Base-by-base conservation (phyloP, 2,329 filamentous ascomycete genomes). In the Phymatotrichopsis omnivora region DNA sequence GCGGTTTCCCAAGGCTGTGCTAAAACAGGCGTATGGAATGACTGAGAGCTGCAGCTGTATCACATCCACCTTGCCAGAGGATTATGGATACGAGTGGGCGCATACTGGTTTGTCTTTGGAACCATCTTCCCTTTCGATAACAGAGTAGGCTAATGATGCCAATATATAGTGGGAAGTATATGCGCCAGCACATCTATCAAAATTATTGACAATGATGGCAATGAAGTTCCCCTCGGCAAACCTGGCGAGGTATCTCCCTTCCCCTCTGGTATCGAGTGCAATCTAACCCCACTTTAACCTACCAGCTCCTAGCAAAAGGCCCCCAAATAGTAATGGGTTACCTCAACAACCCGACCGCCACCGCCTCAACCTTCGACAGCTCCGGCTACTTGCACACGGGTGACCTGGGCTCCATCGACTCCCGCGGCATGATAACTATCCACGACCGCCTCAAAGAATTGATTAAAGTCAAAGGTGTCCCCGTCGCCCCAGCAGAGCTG, bases 81-180 rank as follows among this genome's bases (percentile, higher is more conserved):
- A 70, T 36, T 75, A 73, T 49, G 65, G 65, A 10, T 45, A 43
- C 17, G 38, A 33, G 7, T 11, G 31, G 16, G 36, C 41, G 10
- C 41, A 45, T 14, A 49, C 40, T 5, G 8, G 16, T 11, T 8
- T 17, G 8, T 23, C 10, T 17, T 34, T 17, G 17, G 14, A 24
- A n/a, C n/a, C n/a, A n/a, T n/a, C n/a, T n/a, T n/a, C n/a, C n/a
- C n/a, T n/a, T n/a, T n/a, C n/a, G n/a, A n/a, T n/a, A n/a, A n/a
- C n/a, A n/a, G n/a, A n/a, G n/a, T n/a, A n/a, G n/a, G n/a, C n/a
- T n/a, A n/a, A n/a, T n/a, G n/a, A n/a, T n/a, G n/a, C n/a, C n/a
- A 86, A 56, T 86, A 85, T 16, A 81, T 80, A 0, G 83, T 89
- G 0, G 87, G 87, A 8, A 76, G 72, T 34, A 67, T 95, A 30